Base-by-base conservation (phyloP, 495 filamentous ascomycete genomes). In the Evansstolkia leycettana region DNA sequence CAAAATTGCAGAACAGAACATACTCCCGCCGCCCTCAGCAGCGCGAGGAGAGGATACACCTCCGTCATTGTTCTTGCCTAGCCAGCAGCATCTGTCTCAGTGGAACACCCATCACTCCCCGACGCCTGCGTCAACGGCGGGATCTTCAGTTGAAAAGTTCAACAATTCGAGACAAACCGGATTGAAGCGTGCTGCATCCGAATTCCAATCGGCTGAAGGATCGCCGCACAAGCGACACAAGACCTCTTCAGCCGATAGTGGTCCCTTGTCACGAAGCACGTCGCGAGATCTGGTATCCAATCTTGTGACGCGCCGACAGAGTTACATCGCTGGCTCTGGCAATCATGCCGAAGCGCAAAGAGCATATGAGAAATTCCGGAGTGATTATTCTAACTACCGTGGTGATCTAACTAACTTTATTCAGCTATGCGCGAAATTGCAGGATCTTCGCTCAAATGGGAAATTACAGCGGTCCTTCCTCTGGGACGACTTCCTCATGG, bases 401-500 rank as follows among this genome's bases (percentile, higher is more conserved):
- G 78, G 75, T 2, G 68, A 57, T 13, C 56, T 68, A 7, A 38
- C 33, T 0, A 62, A 73, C 39, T 84, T 84, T 33, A 44, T 68
- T 1, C 52, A 62, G 10, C 57, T 70, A 0, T 72, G 78, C 36
- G 53, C 61, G 7, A 72, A 67, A 35, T 55, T 86, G 7, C 55
- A 68, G 16, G 48, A 55, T 15, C 58, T 79, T 13, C 47, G 61
- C 10, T 46, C 52, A 15, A 37, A 48, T 8, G 64, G 53, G 5
- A 25, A 53, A 12, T 37, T 77, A 17, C 39, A 62, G 15, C 57
- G 64, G 23, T 64, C 62, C 15, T 72, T 60, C 26, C 40, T 80
- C 0, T 84, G 74, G 53, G 81, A 86, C 48, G 80, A 86, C 38
- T 81, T 81, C 44, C 62, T 85, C 35, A 65, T 67, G 17, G 51